These are phyloP conservation scores for Boletellus sp. DNA, from an alignment of 1,284 basidiomycete species.

Conservation along the genomic window DNA sequence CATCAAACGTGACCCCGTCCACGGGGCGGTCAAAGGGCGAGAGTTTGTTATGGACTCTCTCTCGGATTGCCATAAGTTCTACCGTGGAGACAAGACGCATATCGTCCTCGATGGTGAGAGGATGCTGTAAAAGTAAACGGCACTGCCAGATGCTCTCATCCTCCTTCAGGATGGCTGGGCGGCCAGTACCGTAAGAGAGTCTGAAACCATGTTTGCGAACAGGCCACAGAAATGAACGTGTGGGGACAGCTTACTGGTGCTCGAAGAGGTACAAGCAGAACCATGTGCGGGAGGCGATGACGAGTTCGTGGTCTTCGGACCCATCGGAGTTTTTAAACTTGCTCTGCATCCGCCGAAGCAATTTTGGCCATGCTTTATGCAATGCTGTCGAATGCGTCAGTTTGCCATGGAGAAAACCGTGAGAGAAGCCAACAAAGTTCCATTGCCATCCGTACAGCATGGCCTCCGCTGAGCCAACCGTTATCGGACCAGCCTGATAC, in stretches of 20 bases:
- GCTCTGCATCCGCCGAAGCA: slow-evolving; percentile 73
- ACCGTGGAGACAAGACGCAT: slow-evolving; percentile 93
- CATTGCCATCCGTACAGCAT: slow-evolving; percentile 91
- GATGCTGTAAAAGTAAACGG: slow-evolving; percentile 79
- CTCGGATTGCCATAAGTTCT: slow-evolving; percentile 79
- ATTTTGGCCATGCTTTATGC: slow-evolving; percentile 84
- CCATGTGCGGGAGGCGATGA: slow-evolving; percentile 82
- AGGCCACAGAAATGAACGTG: neutral
- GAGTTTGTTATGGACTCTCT: slow-evolving; percentile 68
- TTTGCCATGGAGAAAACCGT: slow-evolving; percentile 5
- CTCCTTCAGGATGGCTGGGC: slow-evolving; percentile 87
- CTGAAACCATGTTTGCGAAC: slow-evolving; percentile 34
- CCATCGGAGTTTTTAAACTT: slow-evolving; percentile 54
- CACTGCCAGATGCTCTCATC: slow-evolving; percentile 86
- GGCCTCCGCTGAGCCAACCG: slow-evolving; percentile 87
- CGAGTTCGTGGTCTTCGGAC: slow-evolving; percentile 72
- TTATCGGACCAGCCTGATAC: slow-evolving; percentile 90
- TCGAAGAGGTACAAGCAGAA: slow-evolving; percentile 90
- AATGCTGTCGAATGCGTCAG: slow-evolving; percentile 50
- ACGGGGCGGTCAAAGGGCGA: slow-evolving; percentile 67
- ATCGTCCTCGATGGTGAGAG: slow-evolving; percentile 86
- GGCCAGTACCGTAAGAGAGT: slow-evolving; percentile 89
- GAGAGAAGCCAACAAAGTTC: slow-evolving; percentile 64
- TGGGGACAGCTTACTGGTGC: slow-evolving; percentile 67
- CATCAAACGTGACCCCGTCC: slow-evolving; percentile 61